Evolutionary conservation across 1,284 basidiomycete species (phyloP).

Genomic region (Mycosarcoma maydis): DNA sequence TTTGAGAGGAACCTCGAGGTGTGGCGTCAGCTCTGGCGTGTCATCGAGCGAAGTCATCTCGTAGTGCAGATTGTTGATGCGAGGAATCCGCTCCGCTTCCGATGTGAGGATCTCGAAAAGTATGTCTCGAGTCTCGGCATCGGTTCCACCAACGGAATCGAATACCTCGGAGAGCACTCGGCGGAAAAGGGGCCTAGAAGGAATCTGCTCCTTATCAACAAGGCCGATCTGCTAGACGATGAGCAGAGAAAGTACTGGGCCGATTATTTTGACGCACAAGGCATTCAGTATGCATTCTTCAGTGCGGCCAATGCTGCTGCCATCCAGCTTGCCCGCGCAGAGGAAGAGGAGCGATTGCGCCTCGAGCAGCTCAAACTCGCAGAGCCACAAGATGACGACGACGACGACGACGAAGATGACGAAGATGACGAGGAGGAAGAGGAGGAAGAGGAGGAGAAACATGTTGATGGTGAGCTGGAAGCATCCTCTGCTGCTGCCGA

Average conservation of each 20-base stretch:
- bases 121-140: slow-evolving; percentile 68
- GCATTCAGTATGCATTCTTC: slow-evolving; percentile 91
- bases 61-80: slow-evolving; percentile 67
- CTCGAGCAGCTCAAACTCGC: slow-evolving; percentile 60
- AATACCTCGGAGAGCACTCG: slow-evolving; percentile 83
- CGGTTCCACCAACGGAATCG: slow-evolving; percentile 89
- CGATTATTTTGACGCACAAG: slow-evolving; percentile 86
- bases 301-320: slow-evolving; percentile 90
- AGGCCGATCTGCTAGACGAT: slow-evolving; percentile 88
- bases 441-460: slow-evolving; percentile 60
- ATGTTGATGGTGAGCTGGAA: slow-evolving; percentile 59
- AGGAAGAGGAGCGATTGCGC: slow-evolving; percentile 70
- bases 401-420: slow-evolving; percentile 50
- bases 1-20: slow-evolving; percentile 67
- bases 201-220: slow-evolving; percentile 90
- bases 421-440: slow-evolving; percentile 39
- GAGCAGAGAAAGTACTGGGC: slow-evolving; percentile 87
- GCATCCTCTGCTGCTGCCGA: slow-evolving; percentile 36
- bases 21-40: slow-evolving; percentile 67
- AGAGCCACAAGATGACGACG: slow-evolving; percentile 54
- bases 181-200: slow-evolving; percentile 74
- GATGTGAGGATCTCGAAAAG: slow-evolving; percentile 66
- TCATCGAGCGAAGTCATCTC: slow-evolving; percentile 65
- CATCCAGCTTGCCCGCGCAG: slow-evolving; percentile 71
- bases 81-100: slow-evolving; percentile 64